Percentiles rank a stretch among this genome's conserved stretches.
These are phyloP conservation scores for Agaricus sinodeliciosus DNA, from an alignment of 768 basidiomycete species.

Conservation along the genomic window DNA sequence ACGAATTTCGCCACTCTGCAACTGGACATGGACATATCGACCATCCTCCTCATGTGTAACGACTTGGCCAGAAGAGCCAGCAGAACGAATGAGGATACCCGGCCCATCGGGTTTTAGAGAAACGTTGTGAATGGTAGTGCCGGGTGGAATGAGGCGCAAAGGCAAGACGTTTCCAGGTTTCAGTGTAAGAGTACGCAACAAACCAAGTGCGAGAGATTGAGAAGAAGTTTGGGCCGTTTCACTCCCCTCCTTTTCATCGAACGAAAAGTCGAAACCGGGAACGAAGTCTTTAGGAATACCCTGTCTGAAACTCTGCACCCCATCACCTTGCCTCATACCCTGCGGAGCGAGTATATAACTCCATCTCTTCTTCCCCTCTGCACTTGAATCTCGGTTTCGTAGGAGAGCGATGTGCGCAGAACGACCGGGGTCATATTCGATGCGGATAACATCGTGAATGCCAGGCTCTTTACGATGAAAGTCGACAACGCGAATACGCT, in stretches of 20 bases:
- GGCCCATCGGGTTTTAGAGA: conserved; percentile 70
- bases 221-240: conserved; percentile 29
- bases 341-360: conserved; percentile 93
- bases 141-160: conserved; percentile 86
- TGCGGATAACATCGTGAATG: conserved; percentile 82
- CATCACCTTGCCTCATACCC: conserved; percentile 81
- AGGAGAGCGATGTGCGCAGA: conserved; percentile 93
- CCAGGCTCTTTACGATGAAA: conserved; percentile 77
- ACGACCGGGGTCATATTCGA: conserved; percentile 95
- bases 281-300: conserved; percentile 78
- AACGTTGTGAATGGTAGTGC: conserved; percentile 84
- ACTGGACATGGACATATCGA: conserved; percentile 72
- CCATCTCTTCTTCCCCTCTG: conserved; percentile 56
- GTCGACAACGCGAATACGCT: conserved; percentile 82
- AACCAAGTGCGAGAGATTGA: conserved; percentile 71
- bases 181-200: conserved; percentile 77
- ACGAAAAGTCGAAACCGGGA: conserved; percentile 35
- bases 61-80: conserved; percentile 81
- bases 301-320: conserved; percentile 77
- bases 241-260: conserved; percentile 13
- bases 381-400: conserved; percentile 47
- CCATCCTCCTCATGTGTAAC: conserved; percentile 69
- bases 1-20: conserved; percentile 91
- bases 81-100: conserved; percentile 81
- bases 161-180: conserved; percentile 93